phyloP scores from a whole-genome alignment of 192 early-diverging fungal genomes.

The Coemansia erecta region DNA sequence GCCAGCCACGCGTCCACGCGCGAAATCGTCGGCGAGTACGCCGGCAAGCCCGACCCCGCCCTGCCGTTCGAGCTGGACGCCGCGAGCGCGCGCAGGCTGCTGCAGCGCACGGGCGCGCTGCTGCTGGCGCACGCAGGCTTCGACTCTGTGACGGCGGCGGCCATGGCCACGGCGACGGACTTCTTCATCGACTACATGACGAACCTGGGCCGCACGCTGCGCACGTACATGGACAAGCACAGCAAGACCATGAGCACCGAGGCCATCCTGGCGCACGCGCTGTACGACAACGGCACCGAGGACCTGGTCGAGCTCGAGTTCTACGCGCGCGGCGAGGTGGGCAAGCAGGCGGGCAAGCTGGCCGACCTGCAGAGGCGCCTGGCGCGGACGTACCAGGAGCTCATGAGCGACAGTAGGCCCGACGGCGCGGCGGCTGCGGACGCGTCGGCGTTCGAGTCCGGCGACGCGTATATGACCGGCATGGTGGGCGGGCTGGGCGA shows the following conservation, averaged over 20 bases:
- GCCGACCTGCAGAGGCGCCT: constrained; percentile 75
- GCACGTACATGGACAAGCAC: constrained; percentile 76
- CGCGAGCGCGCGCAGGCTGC: constrained; percentile 56
- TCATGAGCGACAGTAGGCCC: constrained; percentile 26
- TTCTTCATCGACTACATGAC: constrained; percentile 75
- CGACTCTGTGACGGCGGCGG: constrained; percentile 68
- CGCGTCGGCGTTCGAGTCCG: constrained; percentile 42
- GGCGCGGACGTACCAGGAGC: constrained; percentile 61
- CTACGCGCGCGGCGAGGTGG: constrained; percentile 80
- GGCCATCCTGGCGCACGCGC: constrained; percentile 78
- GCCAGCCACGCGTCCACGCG: constrained; percentile 4
- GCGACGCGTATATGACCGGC: constrained; percentile 59
- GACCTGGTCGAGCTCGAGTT: constrained; percentile 66
- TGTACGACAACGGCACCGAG: constrained; percentile 81
- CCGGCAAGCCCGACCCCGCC: constrained; percentile 34
- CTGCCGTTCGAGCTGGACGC: constrained; percentile 59
- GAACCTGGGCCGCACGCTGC: constrained; percentile 81
- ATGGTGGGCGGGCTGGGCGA: constrained; percentile 45
- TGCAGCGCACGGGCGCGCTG: constrained; percentile 62
- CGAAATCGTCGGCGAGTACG: constrained; percentile 24
- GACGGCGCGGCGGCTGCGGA: constrained; percentile 41
- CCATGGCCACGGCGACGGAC: constrained; percentile 73
- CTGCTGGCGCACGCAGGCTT: constrained; percentile 87
- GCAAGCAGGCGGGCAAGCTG: constrained; percentile 67
- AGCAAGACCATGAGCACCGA: constrained; percentile 69